Base-by-base conservation (phyloP, 1,284 basidiomycete species). In the Tetrapyrgos nigripes region DNA sequence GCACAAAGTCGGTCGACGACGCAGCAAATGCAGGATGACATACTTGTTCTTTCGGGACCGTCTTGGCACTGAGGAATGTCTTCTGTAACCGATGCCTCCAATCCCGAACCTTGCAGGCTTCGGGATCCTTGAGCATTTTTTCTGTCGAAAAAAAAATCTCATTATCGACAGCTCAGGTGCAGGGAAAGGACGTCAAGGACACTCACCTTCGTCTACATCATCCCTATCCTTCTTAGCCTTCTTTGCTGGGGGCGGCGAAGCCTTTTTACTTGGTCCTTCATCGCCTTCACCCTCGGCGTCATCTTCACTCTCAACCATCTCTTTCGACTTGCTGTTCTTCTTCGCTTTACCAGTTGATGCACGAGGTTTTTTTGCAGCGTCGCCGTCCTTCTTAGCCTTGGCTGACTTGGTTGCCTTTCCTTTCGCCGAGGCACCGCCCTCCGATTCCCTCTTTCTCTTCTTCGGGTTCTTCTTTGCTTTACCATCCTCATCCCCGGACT, bases 41-140 rank as follows among this genome's bases (percentile, higher is more conserved):
- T 50, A 87, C 87, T 64, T 87, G 83, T 13, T 82, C 77, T 68
- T 84, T 87, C 1, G 86, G 84, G 3, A 73, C 58, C 9, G 68
- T 70, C 64, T 82, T 75, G 64, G 75, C 88, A 65, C 81, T 82
- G 55, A 97, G 79, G 82, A 97, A 97, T 1, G 87, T 89, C 67
- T 94, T 92, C 75, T 97, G 95, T 5, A 97, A 86, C 75, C 88
- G 91, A 75, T 96, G 93, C 66, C 94, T 83, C 94, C 94, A 96
- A 57, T 92, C 90, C 66, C 89, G 88, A 68, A 94, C 92, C 68
- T 86, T 88, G 55, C 80, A 62, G 27, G 91, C 91, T 68, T 94
- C 92, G 1, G 86, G 86, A 73, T 95, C 91, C 50, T 73, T 75
- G 27, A 79, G 75, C 58, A 84, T 66, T 62, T 82, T 80, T 35